A percentile compares a stretch with the other conserved stretches of the same genome.
phyloP scores from a whole-genome alignment of 352 stramenopile species.

The Phytophthora sp. region DNA sequence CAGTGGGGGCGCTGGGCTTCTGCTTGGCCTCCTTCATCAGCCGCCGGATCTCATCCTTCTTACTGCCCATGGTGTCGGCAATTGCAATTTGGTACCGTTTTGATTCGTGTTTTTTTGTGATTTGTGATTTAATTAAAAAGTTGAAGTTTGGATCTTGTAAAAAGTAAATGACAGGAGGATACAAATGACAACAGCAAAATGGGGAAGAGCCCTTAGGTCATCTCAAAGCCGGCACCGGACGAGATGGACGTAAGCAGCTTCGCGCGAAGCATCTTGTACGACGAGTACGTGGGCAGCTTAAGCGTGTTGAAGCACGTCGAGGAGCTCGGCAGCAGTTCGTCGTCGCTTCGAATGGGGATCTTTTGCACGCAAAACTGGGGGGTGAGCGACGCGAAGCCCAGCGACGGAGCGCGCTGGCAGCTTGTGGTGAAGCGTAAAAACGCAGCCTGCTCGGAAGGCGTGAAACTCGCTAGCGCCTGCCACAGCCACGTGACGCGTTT shows the following conservation, averaged over 20 bases:
- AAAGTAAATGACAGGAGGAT: too few relatives aligned
- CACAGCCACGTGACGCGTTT: constrained; percentile 76
- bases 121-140: too few relatives aligned
- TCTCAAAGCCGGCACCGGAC: constrained; percentile 95
- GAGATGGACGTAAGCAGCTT: constrained; percentile 96
- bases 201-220: too few relatives aligned
- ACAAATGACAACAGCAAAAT: too few relatives aligned
- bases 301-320: constrained; percentile 98
- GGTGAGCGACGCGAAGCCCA: constrained; percentile 94
- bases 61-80: constrained; percentile 23
- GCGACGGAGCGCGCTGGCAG: constrained; percentile 94
- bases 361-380: constrained; percentile 94
- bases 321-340: constrained; percentile 91
- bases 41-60: constrained; percentile 44
- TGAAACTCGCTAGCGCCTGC: constrained; percentile 77
- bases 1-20: constrained; percentile 20
- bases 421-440: constrained; percentile 96
- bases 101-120: too few relatives aligned
- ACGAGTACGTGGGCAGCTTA: constrained; percentile 97
- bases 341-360: constrained; percentile 64
- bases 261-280: constrained; percentile 91
- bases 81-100: too few relatives aligned
- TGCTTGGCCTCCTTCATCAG: constrained; percentile 53
- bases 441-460: constrained; percentile 81
- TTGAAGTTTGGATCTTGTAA: too few relatives aligned